Evolutionary conservation across 495 filamentous ascomycete species (phyloP).

Genomic region (Clohesyomyces aquaticus): DNA sequence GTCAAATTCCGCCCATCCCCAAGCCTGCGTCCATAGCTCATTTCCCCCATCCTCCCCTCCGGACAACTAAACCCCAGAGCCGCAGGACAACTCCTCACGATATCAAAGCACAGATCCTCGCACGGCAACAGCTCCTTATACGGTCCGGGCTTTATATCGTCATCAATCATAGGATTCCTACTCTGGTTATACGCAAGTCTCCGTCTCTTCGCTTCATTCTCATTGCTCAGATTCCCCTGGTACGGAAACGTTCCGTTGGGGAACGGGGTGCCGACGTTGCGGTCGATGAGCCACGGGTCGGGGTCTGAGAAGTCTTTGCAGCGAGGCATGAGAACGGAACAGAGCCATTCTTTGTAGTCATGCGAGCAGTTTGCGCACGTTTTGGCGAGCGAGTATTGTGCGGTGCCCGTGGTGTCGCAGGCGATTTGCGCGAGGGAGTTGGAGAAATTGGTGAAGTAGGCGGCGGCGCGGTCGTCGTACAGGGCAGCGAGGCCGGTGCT

Average conservation of each 20-base stretch:
- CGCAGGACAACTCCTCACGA: conserved; percentile 85
- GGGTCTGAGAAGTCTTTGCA: conserved; percentile 76
- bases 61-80: conserved; percentile 80
- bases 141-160: conserved; percentile 73
- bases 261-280: conserved; percentile 70
- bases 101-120: conserved; percentile 76
- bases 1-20: conserved; percentile 49
- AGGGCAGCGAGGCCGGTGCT: conserved; percentile 58
- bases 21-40: conserved; percentile 62
- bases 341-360: conserved; percentile 94
- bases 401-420: conserved; percentile 72
- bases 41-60: conserved; percentile 56
- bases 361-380: conserved; percentile 73
- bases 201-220: conserved; percentile 11
- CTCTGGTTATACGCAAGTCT: conserved; percentile 30
- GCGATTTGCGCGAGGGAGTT: conserved; percentile 81
- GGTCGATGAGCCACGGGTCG: conserved; percentile 60
- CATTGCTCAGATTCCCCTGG: conserved; percentile 5
- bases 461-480: conserved; percentile 61
- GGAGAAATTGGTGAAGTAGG: conserved; percentile 64
- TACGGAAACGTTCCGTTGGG: conserved; percentile 60
- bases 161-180: conserved; percentile 74
- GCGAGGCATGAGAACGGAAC: conserved; percentile 86
- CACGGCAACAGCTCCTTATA: conserved; percentile 94
- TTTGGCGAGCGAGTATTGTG: conserved; percentile 78